phyloP scores from a whole-genome alignment of 441 rosid species.

The Flueggea neowawraea region DNA sequence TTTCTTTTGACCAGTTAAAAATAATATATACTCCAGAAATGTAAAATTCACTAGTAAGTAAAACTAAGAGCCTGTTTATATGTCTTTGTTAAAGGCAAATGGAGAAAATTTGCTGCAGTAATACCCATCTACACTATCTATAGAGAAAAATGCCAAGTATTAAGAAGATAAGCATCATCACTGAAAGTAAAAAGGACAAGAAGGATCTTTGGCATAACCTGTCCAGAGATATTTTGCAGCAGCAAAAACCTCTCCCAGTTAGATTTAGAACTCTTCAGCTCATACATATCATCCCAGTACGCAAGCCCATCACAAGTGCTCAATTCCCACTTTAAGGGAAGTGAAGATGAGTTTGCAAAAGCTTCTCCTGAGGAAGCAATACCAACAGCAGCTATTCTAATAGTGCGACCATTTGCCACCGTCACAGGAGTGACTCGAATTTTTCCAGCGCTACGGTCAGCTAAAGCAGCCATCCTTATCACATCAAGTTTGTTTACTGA shows the following conservation, averaged over 20 bases:
- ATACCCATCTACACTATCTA: too few species aligned
- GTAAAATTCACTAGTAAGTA: too few species aligned
- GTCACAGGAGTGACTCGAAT: slow-evolving; percentile 65
- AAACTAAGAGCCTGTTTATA: too few species aligned
- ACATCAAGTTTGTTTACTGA: slow-evolving; percentile 74
- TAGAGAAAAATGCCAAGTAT: too few species aligned
- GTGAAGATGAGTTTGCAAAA: slow-evolving; percentile 95
- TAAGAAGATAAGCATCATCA: too few species aligned
- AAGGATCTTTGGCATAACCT: slow-evolving; percentile 44
- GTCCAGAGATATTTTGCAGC: slow-evolving; percentile 80
- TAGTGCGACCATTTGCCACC: slow-evolving; percentile 86
- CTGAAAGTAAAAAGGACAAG: too few species aligned
- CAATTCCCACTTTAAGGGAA: slow-evolving; percentile 83
- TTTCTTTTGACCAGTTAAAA: too few species aligned
- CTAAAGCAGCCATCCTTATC: slow-evolving; percentile 57
- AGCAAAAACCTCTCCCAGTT: slow-evolving; percentile 87
- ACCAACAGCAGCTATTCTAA: slow-evolving; percentile 84
- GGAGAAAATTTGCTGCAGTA: too few species aligned
- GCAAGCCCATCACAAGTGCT: slow-evolving; percentile 69
- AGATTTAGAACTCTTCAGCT: slow-evolving; percentile 42
- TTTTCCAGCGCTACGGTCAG: slow-evolving; percentile 51
- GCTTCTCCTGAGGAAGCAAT: slow-evolving; percentile 62
- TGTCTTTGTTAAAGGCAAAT: too few species aligned
- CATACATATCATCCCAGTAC: slow-evolving; percentile 65
- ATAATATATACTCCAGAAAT: too few species aligned